A percentile compares a stretch with the other conserved stretches of the same genome.
Evolutionary conservation across 495 filamentous ascomycete species (phyloP).

Genomic region (Aspergillus baeticus): DNA sequence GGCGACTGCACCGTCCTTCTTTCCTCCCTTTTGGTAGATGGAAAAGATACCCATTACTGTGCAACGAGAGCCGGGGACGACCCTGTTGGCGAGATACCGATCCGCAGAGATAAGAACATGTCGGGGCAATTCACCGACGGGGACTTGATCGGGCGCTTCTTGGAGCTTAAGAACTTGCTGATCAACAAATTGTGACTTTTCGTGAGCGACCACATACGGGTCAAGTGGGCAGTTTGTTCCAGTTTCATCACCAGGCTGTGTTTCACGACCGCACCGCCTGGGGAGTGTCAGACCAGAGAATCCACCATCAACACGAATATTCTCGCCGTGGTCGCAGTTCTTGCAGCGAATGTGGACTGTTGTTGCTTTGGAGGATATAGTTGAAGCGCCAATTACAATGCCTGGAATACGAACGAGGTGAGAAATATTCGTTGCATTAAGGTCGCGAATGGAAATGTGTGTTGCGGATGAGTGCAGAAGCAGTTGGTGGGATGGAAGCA

Average conservation of each 20-base stretch:
- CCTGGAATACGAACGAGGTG: slow-evolving; percentile 94
- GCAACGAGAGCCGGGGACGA: slow-evolving; percentile 92
- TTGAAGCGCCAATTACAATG: slow-evolving; percentile 96
- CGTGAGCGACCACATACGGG: slow-evolving; percentile 93
- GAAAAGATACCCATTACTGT: slow-evolving; percentile 97
- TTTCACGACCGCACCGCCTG: slow-evolving; percentile 65
- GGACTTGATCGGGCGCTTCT: slow-evolving; percentile 96
- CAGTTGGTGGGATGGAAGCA: slow-evolving; percentile 84
- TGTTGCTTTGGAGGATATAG: slow-evolving; percentile 93
- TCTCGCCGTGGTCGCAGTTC: slow-evolving; percentile 74
- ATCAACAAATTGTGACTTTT: slow-evolving; percentile 93
- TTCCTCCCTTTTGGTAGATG: slow-evolving; percentile 87
- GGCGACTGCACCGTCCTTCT: slow-evolving; percentile 82
- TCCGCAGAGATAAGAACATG: slow-evolving; percentile 95
- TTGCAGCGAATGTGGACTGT: slow-evolving; percentile 84
- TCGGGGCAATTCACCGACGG: slow-evolving; percentile 92
- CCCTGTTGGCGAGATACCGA: slow-evolving; percentile 91
- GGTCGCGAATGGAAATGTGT: slow-evolving; percentile 88
- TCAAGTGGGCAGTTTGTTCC: slow-evolving; percentile 82
- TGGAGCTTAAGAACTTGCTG: slow-evolving; percentile 98
- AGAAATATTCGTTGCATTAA: slow-evolving; percentile 90
- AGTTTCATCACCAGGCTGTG: slow-evolving; percentile 54
- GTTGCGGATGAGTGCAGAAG: slow-evolving; percentile 91
- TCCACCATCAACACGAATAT: slow-evolving; percentile 72
- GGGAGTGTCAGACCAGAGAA: slow-evolving; percentile 86